Base-by-base conservation (phyloP, 2,329 filamentous ascomycete genomes). In the Didymella glomerata region DNA sequence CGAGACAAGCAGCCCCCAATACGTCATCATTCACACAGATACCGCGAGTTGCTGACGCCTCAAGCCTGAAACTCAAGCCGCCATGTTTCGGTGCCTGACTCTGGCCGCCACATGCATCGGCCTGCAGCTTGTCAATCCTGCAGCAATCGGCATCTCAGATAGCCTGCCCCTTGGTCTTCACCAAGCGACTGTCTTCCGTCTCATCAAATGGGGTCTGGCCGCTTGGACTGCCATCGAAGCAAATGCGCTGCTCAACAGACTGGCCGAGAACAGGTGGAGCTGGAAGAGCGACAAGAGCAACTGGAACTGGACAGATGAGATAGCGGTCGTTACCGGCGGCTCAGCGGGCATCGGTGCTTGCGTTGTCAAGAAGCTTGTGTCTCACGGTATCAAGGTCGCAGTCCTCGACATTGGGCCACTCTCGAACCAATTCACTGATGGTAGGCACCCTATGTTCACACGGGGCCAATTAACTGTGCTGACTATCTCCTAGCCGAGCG, bases 181-280 rank as follows among this genome's bases (percentile, higher is more conserved):
- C 68, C 55, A 68, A 58, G 38, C 64, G 66, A 57, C 55, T 22
- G 49, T 73, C 16, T n/a, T 66, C 46, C 66, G 62, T 18, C 52
- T 64, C 22, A 58, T 77, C 49, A 74, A 71, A 54, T 75, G 68
- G 68, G 46, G 63, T 16, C 48, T 74, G 41, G 68, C 66, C 1
- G 22, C 70, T 18, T 68, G 61, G 51, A 59, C 74, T 13, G 22
- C 71, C 20, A 36, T 62, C 14, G 69, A 75, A 40, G 40, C 66
- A 25, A 76, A 77, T 49, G 63, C 64, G 7, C 20, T 63, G 10
- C 60, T 76, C 14, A 76, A 70, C 54, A 60, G 61, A 20, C 73
- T 69, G 69, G 75, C 76, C 6, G 67, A 71, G 48, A 76, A 80
- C 66, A 76, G 77, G 58, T 82, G 79, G 76, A 60, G 71, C 8